Percentiles rank a stretch among this genome's conserved stretches.
These are phyloP conservation scores for Coemansia sp. DNA, from an alignment of 192 early-diverging fungal genomes.

Conservation along the genomic window DNA sequence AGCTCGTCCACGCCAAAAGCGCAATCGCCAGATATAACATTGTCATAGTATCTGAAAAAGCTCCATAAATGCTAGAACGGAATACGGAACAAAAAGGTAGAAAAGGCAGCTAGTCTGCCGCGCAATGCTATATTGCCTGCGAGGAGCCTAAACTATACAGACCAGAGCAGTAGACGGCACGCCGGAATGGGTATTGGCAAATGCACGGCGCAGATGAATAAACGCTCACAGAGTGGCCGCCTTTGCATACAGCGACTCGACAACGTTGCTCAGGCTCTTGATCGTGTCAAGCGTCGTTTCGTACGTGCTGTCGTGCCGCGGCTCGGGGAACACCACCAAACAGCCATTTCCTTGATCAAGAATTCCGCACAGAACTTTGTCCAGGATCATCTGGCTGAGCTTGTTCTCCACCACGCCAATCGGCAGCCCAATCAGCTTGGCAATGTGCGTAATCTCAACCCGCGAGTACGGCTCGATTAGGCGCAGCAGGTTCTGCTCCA, in stretches of 20 bases:
- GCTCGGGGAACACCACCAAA: conserved; percentile 92
- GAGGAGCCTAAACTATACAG: conserved; percentile 4
- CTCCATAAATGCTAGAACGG: neutral
- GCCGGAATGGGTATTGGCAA: neutral
- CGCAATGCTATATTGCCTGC: conserved; percentile 5
- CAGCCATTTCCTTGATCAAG: conserved; percentile 97
- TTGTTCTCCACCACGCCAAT: conserved; percentile 93
- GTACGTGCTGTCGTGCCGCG: conserved; percentile 88
- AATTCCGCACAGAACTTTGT: conserved; percentile 92
- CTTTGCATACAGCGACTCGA: conserved; percentile 94
- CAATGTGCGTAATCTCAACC: conserved; percentile 95
- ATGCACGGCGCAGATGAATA: conserved; percentile 9
- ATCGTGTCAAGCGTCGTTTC: conserved; percentile 91
- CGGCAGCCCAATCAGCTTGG: conserved; percentile 88
- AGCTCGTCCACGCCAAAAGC: neutral
- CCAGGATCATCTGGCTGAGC: conserved; percentile 99
- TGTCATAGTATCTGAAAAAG: neutral
- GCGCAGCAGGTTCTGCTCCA: conserved; percentile 95
- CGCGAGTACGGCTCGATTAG: conserved; percentile 98
- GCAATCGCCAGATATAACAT: neutral
- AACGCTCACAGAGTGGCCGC: conserved; percentile 48
- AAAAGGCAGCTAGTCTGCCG: neutral
- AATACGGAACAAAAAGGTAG: neutral
- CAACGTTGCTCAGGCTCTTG: conserved; percentile 94
- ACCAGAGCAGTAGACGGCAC: conserved; percentile 6